These are phyloP conservation scores for Sphaerosporella brunnea DNA, from an alignment of 495 filamentous ascomycete species.

Conservation along the genomic window DNA sequence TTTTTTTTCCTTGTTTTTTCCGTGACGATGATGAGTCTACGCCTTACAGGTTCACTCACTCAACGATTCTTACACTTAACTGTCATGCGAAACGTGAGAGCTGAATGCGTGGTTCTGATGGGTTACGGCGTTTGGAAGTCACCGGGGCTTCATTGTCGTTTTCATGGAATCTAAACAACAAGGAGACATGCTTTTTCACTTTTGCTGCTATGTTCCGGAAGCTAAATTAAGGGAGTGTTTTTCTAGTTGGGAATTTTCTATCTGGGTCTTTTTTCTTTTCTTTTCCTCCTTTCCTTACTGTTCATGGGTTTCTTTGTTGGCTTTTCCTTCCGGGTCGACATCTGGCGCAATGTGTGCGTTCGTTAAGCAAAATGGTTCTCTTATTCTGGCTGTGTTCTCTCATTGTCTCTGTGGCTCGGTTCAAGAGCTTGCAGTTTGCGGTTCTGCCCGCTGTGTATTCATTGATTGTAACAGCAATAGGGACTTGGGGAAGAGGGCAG, in stretches of 20 bases:
- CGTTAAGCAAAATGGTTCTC: slow-evolving; percentile 5
- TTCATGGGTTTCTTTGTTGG: slow-evolving; percentile 11
- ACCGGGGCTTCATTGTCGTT: background rate
- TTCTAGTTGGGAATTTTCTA: slow-evolving; percentile 1
- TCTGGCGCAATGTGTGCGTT: slow-evolving; percentile 6
- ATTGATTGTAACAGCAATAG: no score
- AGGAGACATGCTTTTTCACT: no score
- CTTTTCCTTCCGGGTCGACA: slow-evolving; percentile 1
- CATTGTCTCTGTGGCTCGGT: no score
- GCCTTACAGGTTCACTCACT: no score
- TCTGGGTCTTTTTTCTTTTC: slow-evolving; percentile 29
- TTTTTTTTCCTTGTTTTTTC: slow-evolving; percentile 11
- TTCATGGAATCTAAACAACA: no score
- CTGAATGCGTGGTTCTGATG: background rate
- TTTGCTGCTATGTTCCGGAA: no score
- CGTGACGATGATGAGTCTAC: slow-evolving; percentile 1
- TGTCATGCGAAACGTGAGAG: slow-evolving; percentile 4
- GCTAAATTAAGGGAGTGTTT: background rate
- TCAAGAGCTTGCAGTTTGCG: no score
- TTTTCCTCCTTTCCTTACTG: slow-evolving; percentile 25
- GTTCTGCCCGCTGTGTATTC: no score
- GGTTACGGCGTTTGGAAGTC: background rate
- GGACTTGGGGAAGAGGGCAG: no score
- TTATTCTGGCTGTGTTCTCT: no score
- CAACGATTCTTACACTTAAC: no score